These are phyloP conservation scores for Apiospora marii DNA, from an alignment of 2,329 filamentous ascomycete genomes.

Conservation along the genomic window DNA sequence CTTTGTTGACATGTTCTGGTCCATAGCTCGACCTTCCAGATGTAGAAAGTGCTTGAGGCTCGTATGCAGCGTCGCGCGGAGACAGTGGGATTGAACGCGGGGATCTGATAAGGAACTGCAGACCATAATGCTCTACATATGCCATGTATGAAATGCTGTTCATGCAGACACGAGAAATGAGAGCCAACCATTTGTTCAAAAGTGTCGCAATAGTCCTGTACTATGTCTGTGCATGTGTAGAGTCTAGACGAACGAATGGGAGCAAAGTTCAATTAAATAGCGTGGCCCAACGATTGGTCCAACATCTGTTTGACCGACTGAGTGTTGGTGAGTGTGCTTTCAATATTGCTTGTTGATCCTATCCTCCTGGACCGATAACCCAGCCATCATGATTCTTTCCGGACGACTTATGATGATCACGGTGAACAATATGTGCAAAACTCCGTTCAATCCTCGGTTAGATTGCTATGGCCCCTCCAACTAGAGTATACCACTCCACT, in stretches of 20 bases:
- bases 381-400: conserved; percentile 14
- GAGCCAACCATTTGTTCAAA: not conserved
- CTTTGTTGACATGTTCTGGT: not conserved
- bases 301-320: not conserved
- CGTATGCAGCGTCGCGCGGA: not conserved
- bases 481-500: not conserved
- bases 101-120: not conserved
- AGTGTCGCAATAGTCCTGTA: not conserved
- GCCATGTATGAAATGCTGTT: not conserved
- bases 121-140: not conserved
- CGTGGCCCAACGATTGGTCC: conserved; percentile 14
- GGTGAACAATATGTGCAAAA: not conserved
- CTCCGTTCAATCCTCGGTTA: conserved; percentile 14
- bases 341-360: not conserved
- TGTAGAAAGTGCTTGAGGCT: not conserved
- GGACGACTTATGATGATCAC: conserved; percentile 3
- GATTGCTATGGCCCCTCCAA: conserved; percentile 18
- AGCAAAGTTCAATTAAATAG: not conserved
- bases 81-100: not conserved
- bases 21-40: not conserved
- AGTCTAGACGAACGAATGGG: not conserved
- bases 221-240: not conserved
- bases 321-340: not conserved
- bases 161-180: conserved; percentile 10
- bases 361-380: not conserved